Conservation (phyloP, 2,329 filamentous ascomycete genomes). For the Zymoseptoria pseudotritici region DNA sequence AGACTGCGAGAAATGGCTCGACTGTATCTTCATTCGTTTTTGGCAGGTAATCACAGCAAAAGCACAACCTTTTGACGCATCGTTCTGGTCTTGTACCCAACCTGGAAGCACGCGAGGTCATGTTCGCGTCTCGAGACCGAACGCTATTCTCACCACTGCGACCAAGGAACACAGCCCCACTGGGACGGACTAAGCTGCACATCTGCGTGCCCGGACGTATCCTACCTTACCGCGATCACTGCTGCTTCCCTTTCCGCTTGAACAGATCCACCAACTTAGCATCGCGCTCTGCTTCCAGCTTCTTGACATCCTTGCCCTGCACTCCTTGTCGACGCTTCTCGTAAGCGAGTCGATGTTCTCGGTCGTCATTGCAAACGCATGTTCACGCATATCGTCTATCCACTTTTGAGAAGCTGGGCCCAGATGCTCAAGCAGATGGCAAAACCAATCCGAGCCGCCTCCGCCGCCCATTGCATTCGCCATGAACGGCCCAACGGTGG, state of each 20-base stretch:
- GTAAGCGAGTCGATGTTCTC: background rate
- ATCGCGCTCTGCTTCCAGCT: background rate
- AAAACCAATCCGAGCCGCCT: conserved; percentile 5
- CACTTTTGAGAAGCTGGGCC: conserved; percentile 10
- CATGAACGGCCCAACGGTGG: conserved; percentile 25
- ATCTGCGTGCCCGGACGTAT: background rate
- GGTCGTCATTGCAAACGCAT: conserved; percentile 4
- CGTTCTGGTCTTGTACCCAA: background rate
- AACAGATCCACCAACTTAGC: background rate
- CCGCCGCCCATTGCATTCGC: conserved; percentile 12
- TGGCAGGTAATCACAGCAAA: background rate
- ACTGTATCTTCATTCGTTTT: background rate
- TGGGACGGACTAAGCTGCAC: background rate
- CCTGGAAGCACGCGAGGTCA: background rate
- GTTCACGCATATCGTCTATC: conserved; percentile 14
- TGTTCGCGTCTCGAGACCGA: background rate
- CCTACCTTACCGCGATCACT: background rate
- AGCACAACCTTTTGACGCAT: background rate
- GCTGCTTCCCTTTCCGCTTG: background rate
- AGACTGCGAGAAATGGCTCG: background rate
- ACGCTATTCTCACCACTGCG: background rate
- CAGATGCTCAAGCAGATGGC: conserved; percentile 11
- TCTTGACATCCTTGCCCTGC: background rate
- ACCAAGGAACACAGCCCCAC: background rate
- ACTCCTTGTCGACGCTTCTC: background rate